A percentile compares a stretch with the other conserved stretches of the same genome.
Conservation (phyloP, 768 basidiomycete genomes). For the Podaxis rugospora region DNA sequence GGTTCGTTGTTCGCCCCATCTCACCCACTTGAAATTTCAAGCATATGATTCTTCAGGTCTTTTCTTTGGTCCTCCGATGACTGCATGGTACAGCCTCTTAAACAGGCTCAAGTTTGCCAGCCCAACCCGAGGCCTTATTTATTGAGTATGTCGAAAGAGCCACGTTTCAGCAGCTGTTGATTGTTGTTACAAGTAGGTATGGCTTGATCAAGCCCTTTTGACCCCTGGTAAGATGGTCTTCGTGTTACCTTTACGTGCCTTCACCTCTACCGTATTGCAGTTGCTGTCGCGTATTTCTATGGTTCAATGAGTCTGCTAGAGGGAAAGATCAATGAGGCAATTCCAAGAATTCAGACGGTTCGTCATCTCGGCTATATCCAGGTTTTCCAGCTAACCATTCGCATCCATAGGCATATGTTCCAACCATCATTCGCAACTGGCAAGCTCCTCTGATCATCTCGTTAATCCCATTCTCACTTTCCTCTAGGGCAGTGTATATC, state of each 20-base stretch:
- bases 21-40: not conserved
- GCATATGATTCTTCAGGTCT: conserved; percentile 33
- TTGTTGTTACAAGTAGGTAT: conserved; percentile 48
- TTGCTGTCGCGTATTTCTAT: conserved; percentile 50
- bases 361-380: conserved; percentile 12
- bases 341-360: conserved; percentile 45
- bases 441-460: conserved; percentile 22
- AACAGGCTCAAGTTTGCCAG: conserved; percentile 65
- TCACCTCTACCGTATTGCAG: conserved; percentile 18
- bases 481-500: conserved; percentile 60
- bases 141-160: conserved; percentile 43
- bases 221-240: conserved; percentile 51
- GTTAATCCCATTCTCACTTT: not conserved
- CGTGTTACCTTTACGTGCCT: not conserved
- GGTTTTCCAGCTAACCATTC: not conserved
- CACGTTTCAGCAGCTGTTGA: not conserved
- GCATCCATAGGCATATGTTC: conserved; percentile 52
- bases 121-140: conserved; percentile 53
- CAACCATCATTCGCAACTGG: conserved; percentile 78
- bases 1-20: conserved; percentile 33
- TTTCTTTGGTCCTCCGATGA: conserved; percentile 78
- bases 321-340: conserved; percentile 52
- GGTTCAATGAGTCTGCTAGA: conserved; percentile 78
- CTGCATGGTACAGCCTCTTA: conserved; percentile 76
- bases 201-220: conserved; percentile 74